Evolutionary conservation across 352 stramenopile genomes (phyloP).

Genomic region (Phytopythium helicoides): DNA sequence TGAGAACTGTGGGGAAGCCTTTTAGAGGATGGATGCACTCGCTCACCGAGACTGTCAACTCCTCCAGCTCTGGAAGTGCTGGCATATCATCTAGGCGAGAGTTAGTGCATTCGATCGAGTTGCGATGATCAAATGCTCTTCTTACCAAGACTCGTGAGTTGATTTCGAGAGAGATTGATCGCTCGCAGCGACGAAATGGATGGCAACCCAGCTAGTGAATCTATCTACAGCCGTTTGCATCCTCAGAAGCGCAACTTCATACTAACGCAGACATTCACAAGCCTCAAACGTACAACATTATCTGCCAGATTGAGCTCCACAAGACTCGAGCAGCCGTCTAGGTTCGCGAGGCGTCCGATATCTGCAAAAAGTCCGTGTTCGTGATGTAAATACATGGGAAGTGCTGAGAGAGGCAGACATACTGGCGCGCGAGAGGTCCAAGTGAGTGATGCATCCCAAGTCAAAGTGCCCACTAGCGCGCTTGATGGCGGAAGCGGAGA

Average conservation of each 20-base stretch:
- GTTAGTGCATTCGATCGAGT: not conserved
- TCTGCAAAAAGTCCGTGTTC: conserved; percentile 1
- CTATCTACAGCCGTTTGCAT: too few species aligned
- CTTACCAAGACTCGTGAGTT: conserved; percentile 42
- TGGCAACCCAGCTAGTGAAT: conserved; percentile 40
- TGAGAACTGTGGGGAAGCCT: too few species aligned
- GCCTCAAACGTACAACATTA: conserved; percentile 48
- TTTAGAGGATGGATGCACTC: too few species aligned
- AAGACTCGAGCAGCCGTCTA: conserved; percentile 50
- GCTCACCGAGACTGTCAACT: conserved; percentile 47
- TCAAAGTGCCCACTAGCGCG: conserved; percentile 76
- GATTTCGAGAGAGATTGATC: conserved; percentile 51
- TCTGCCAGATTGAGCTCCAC: conserved; percentile 53
- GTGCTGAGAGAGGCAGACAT: too few species aligned
- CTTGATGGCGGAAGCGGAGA: conserved; percentile 66
- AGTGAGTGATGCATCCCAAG: conserved; percentile 53
- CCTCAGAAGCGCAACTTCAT: too few species aligned
- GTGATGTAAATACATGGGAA: too few species aligned
- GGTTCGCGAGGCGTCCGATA: conserved; percentile 26
- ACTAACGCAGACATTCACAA: too few species aligned
- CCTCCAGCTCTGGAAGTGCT: conserved; percentile 38
- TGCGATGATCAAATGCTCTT: too few species aligned
- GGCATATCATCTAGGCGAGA: conserved; percentile 36
- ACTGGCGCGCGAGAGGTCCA: conserved; percentile 58
- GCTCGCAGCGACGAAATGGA: conserved; percentile 33